Evolutionary conservation across 805 yeast genomes (phyloP).

Genomic region (Ogataea naganishii): DNA sequence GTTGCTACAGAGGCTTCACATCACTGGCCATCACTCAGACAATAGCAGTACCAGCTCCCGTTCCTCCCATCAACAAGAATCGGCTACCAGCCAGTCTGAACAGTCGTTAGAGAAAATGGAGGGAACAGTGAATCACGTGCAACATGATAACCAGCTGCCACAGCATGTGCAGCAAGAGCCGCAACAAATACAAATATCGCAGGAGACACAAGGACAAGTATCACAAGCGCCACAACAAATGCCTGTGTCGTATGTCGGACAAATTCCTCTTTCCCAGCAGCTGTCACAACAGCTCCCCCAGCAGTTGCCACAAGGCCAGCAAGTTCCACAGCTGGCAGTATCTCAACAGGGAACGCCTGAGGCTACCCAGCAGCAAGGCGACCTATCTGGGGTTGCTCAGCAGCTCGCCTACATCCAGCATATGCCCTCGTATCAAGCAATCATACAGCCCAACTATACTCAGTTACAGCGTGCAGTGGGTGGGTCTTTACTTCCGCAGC

Average conservation of each 20-base stretch:
- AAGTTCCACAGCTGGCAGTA: conserved; percentile 2
- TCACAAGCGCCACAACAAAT: conserved; percentile 1
- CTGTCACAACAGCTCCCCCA: conserved; percentile 1
- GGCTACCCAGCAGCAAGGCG: conserved; percentile 4
- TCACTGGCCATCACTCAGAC: conserved; percentile 10
- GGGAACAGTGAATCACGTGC: background rate
- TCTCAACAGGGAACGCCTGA: background rate
- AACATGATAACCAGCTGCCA: background rate
- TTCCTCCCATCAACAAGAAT: background rate
- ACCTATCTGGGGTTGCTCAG: conserved; percentile 20
- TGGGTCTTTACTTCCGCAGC: conserved; percentile 22
- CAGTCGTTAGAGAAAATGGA: background rate
- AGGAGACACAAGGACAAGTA: background rate
- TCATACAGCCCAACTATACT: conserved; percentile 23
- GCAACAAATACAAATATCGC: background rate
- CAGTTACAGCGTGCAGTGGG: conserved; percentile 18
- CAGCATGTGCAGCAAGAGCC: conserved; percentile 1
- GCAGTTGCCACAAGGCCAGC: conserved; percentile 4
- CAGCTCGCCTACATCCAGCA: conserved; percentile 21
- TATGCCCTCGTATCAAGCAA: conserved; percentile 27
- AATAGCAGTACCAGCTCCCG: background rate
- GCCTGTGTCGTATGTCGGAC: no score
- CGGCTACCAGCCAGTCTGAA: background rate
- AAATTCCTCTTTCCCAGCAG: background rate
- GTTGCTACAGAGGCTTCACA: conserved; percentile 16